Percentiles rank a stretch among this genome's conserved stretches.
These are phyloP conservation scores for Penstemon davidsonii DNA, from an alignment of 257 asterid genomes.

Conservation along the genomic window DNA sequence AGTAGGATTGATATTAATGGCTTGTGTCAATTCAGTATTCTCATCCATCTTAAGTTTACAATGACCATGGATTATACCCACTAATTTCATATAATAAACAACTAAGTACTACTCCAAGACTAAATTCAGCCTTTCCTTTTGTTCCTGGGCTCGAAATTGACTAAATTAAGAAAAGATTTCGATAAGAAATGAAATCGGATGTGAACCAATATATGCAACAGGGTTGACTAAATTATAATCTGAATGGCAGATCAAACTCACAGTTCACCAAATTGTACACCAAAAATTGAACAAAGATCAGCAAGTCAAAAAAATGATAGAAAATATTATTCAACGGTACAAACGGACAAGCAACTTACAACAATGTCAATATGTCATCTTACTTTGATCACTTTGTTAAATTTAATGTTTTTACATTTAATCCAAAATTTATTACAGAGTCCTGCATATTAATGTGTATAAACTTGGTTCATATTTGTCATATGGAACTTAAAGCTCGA, in stretches of 20 bases:
- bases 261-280: neutral
- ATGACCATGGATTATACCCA: slow-evolving; percentile 19
- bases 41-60: slow-evolving; percentile 12
- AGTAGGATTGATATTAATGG: neutral
- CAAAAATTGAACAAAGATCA: neutral
- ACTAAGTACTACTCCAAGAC: neutral
- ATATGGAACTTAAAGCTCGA: neutral
- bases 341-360: neutral
- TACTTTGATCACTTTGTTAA: neutral
- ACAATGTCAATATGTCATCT: neutral
- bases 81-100: neutral
- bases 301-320: too few species aligned
- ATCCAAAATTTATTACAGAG: too few species aligned
- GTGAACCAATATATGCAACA: neutral
- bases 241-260: neutral
- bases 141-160: neutral
- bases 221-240: neutral
- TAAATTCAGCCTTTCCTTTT: neutral
- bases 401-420: neutral
- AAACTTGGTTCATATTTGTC: neutral
- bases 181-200: neutral
- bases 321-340: too few species aligned
- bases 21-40: neutral
- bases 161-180: neutral
- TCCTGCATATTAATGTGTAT: neutral